Evolutionary conservation across 1,284 basidiomycete genomes (phyloP).

Genomic region (Puccinia hordei): DNA sequence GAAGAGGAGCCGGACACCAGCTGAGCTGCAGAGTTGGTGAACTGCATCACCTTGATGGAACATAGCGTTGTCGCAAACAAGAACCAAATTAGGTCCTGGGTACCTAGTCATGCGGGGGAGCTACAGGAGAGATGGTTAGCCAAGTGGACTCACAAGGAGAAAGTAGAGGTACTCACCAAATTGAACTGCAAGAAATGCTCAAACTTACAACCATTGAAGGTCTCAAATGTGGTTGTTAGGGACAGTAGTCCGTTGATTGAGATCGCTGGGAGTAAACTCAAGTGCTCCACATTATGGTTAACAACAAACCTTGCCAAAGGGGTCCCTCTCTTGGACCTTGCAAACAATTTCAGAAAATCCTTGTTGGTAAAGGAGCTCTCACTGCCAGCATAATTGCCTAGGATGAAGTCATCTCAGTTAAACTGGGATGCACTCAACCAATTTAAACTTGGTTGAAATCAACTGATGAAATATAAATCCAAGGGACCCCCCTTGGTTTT

Average conservation of each 20-base stretch:
- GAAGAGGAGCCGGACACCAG: not conserved
- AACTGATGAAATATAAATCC: no score
- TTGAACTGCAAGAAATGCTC: not conserved
- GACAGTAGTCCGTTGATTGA: not conserved
- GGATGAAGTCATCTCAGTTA: no score
- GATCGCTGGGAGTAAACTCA: not conserved
- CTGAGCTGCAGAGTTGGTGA: not conserved
- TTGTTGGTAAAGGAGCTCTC: not conserved
- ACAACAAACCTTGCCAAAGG: not conserved
- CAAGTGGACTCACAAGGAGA: not conserved
- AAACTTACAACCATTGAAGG: not conserved
- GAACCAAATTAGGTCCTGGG: no score
- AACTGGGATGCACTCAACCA: no score
- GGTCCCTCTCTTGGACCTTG: not conserved
- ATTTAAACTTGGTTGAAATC: no score
- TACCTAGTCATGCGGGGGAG: not conserved
- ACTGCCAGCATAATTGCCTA: no score
- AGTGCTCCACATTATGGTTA: not conserved
- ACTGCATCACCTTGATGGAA: not conserved
- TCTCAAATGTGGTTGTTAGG: not conserved
- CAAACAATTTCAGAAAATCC: not conserved
- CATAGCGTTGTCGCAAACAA: no score
- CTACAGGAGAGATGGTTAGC: not conserved
- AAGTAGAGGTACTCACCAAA: not conserved
- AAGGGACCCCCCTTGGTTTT: no score